Percentiles rank a stretch among this genome's conserved stretches.
These are phyloP conservation scores for Apiospora rasikravindrae DNA, from an alignment of 2,329 filamentous ascomycete genomes.

Conservation along the genomic window DNA sequence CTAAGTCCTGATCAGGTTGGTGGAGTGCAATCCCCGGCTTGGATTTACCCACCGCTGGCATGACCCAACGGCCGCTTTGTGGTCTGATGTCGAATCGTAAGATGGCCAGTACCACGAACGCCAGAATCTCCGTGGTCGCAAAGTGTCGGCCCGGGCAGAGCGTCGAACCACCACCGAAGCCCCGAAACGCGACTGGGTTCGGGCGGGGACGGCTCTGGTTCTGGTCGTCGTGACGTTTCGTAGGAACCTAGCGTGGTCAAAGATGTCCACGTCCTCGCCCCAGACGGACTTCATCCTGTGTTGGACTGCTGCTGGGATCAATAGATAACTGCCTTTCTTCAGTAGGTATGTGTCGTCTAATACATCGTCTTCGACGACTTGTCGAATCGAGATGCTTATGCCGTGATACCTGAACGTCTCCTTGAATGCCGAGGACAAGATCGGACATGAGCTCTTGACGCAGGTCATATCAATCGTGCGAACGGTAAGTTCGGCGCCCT, in stretches of 20 bases:
- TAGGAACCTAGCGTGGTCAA: neutral
- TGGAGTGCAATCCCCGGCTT: neutral
- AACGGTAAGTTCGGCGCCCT: neutral
- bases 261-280: neutral
- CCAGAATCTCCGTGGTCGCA: conserved; percentile 24
- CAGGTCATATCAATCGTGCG: neutral
- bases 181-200: conserved; percentile 26
- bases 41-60: neutral
- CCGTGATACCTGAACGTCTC: neutral
- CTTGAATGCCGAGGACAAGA: neutral
- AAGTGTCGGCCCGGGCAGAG: conserved; percentile 28
- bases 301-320: neutral
- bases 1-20: neutral
- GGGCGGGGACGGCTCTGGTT: neutral
- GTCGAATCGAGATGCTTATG: neutral
- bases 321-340: neutral
- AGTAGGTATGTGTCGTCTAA: neutral
- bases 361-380: neutral
- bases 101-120: conserved; percentile 22
- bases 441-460: neutral
- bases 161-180: conserved; percentile 25
- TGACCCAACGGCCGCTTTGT: neutral
- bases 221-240: neutral
- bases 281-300: neutral
- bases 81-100: conserved; percentile 17